Conservation (phyloP, 768 basidiomycete genomes). For the Lentinula aciculospora region DNA sequence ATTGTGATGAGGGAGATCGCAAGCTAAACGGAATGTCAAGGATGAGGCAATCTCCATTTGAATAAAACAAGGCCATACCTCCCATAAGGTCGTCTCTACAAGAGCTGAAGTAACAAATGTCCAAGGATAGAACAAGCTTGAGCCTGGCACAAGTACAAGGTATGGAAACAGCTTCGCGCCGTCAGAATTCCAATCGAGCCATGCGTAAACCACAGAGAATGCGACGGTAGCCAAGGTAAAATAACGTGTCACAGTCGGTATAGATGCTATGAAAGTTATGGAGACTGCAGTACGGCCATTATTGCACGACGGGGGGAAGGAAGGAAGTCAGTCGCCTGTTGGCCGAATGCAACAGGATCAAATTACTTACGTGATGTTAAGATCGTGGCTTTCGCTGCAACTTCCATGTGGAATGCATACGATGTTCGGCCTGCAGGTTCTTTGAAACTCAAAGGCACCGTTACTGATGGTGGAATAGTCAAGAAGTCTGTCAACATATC, state of each 20-base stretch:
- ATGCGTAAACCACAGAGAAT: conserved; percentile 55
- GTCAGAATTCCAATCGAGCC: conserved; percentile 52
- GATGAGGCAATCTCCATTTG: neutral
- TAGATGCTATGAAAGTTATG: conserved; percentile 62
- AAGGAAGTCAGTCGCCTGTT: conserved; percentile 8
- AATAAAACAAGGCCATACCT: conserved; percentile 45
- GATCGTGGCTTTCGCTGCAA: conserved; percentile 8
- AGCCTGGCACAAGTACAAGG: conserved; percentile 77
- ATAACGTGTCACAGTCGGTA: conserved; percentile 74
- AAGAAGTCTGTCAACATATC: conserved; percentile 59
- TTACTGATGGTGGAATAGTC: conserved; percentile 69
- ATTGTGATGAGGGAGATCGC: conserved; percentile 70
- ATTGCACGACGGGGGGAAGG: conserved; percentile 10
- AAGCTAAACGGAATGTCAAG: conserved; percentile 44
- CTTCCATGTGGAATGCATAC: conserved; percentile 69
- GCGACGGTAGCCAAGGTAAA: conserved; percentile 60
- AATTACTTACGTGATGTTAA: neutral
- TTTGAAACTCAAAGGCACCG: conserved; percentile 85
- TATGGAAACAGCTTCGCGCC: conserved; percentile 43
- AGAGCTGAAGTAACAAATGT: conserved; percentile 85
- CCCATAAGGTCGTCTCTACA: conserved; percentile 78
- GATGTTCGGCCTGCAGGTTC: conserved; percentile 81
- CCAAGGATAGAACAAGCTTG: conserved; percentile 86
- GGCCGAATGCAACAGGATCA: conserved; percentile 8
- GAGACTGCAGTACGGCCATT: conserved; percentile 78